A percentile compares a stretch with the other conserved stretches of the same genome.
These are phyloP conservation scores for Yamagishiella unicocca DNA, from an alignment of 139 green algal genomes.

Conservation along the genomic window DNA sequence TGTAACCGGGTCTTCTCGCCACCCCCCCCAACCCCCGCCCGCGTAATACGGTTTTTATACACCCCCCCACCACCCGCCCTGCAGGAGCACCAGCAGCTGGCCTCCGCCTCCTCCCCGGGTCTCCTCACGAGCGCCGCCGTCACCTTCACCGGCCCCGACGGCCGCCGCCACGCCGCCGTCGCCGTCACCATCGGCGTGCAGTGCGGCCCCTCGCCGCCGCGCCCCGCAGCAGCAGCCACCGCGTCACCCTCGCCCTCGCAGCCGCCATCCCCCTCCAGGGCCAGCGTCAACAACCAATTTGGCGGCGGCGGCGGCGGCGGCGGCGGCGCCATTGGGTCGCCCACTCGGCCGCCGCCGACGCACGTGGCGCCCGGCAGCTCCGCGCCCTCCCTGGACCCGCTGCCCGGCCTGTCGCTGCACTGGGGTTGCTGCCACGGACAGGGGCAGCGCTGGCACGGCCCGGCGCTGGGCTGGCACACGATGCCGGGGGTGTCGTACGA, in stretches of 20 bases:
- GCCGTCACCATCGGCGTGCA: conserved; percentile 10
- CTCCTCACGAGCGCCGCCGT: conserved; percentile 29
- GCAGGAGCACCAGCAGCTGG: conserved; percentile 22
- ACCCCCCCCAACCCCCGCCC: too few relatives aligned
- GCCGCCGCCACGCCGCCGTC: conserved; percentile 33
- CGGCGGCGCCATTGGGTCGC: background rate
- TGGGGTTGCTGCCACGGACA: conserved; percentile 24
- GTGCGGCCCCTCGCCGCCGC: background rate
- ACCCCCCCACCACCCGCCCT: background rate
- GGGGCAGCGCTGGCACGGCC: conserved; percentile 5
- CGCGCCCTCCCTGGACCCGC: conserved; percentile 14
- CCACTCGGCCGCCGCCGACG: too few relatives aligned
- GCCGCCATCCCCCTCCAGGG: background rate
- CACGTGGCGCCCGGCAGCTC: background rate
- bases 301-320: background rate
- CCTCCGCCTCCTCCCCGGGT: background rate
- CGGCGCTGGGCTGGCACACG: conserved; percentile 20
- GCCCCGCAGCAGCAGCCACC: background rate
- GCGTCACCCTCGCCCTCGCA: background rate
- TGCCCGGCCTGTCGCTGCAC: conserved; percentile 11
- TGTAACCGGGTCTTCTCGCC: too few relatives aligned
- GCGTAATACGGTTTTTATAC: too few relatives aligned
- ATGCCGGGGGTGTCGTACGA: conserved; percentile 40
- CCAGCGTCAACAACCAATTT: background rate
- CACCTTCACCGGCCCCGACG: conserved; percentile 27